Percentiles rank a stretch among this genome's conserved stretches.
Conservation (phyloP, 2,329 filamentous ascomycete species). For the Rhynchosporium graminicola region DNA sequence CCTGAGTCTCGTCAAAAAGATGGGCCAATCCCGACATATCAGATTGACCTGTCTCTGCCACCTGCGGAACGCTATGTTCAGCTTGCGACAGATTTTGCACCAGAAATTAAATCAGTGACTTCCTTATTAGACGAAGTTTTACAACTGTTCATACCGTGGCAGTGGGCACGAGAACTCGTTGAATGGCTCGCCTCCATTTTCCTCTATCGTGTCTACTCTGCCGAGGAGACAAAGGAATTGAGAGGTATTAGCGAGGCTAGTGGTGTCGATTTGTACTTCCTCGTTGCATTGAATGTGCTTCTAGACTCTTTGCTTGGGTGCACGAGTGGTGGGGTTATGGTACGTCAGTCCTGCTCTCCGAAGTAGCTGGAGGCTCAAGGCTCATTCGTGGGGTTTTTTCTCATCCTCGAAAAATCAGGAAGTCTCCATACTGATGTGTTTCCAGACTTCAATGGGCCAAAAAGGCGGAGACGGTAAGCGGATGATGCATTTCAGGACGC, state of each 20-base stretch:
- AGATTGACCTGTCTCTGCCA: constrained; percentile 56
- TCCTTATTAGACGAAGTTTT: constrained; percentile 54
- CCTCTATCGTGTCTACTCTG: constrained; percentile 51
- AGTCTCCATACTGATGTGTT: background rate
- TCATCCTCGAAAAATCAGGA: background rate
- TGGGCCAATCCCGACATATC: constrained; percentile 43
- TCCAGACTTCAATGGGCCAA: constrained; percentile 3
- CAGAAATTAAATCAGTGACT: constrained; percentile 47
- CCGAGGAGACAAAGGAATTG: constrained; percentile 63
- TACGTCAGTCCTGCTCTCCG: background rate
- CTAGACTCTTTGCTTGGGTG: constrained; percentile 66
- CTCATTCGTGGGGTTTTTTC: background rate
- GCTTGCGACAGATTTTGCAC: constrained; percentile 49
- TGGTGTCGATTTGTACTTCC: constrained; percentile 57
- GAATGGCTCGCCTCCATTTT: constrained; percentile 46
- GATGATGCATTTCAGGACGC: constrained; percentile 57
- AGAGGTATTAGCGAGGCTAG: constrained; percentile 54
- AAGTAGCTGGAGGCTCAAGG: background rate
- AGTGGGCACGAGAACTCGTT: constrained; percentile 35
- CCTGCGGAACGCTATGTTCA: constrained; percentile 53
- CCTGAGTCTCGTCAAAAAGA: background rate
- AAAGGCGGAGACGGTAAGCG: constrained; percentile 28
- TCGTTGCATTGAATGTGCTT: constrained; percentile 63
- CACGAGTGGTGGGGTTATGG: constrained; percentile 55
- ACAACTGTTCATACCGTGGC: constrained; percentile 29